Evolutionary conservation across 768 basidiomycete genomes (phyloP), one percentile per base, ranked within the genome.

Genomic region (Cystofilobasidium macerans): DNA sequence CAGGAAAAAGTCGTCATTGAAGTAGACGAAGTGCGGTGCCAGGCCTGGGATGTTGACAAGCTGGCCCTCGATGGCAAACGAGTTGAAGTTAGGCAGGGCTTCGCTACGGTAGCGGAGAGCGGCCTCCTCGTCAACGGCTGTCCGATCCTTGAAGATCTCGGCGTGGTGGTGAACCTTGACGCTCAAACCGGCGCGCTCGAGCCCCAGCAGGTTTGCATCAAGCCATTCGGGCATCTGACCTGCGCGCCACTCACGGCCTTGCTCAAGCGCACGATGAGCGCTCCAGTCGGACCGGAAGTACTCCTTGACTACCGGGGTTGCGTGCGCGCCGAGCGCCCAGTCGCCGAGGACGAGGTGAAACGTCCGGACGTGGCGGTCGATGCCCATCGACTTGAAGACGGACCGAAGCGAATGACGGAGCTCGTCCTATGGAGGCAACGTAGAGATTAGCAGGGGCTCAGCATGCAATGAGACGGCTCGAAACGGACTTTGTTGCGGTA

Each of bases 341-440:
- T 67, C 65, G 20, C 65, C 65, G 35, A 67, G 65, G 42, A 67
- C 62, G 40, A 67, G 65, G 30, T 67, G 65, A 43, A 67, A 62
- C 16, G 28, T 61, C 26, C 54, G 26, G 40, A 67, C 59, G 14
- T 51, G 35, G 30, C 61, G 43, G 12, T 35, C 3, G 28, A 42
- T 22, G 30, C 38, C 58, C 65, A 67, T 67, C 13, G 35, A 28
- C 7, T 45, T 20, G 7, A 57, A 22, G 8, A 60, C 56, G 45
- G 47, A 47, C 0, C 65, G 48, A 6, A 67, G 53, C 13, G 51
- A 45, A 30, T 67, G 65, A 40, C 48, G 38, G 12, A 67, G 60
- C 32, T 61, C 60, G 18, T 51, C 35, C 40, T 67, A 57, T 54
- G 45, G 65, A n/a, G n/a, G n/a, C n/a, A n/a, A n/a, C 47, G 48